These are phyloP conservation scores for Cercospora canescens DNA, from an alignment of 2,329 filamentous ascomycete genomes.

Conservation along the genomic window DNA sequence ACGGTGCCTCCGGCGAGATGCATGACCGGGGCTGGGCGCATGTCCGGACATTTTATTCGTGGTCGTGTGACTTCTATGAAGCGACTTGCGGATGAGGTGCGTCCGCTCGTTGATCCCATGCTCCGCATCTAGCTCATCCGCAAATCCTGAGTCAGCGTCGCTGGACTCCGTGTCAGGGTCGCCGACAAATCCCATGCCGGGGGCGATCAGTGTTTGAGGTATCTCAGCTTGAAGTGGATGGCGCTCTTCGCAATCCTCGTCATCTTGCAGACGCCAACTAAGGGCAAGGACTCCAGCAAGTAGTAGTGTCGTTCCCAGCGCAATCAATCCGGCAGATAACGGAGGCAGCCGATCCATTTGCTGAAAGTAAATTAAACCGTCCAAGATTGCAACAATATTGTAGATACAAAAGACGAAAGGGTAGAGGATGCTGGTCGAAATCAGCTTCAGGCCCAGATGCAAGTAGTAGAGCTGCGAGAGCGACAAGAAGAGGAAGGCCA, in stretches of 20 bases:
- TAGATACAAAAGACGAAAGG: slow-evolving; percentile 98
- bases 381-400: slow-evolving; percentile 97
- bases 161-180: slow-evolving; percentile 33
- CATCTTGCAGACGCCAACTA: slow-evolving; percentile 88
- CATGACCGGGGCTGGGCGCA: slow-evolving; percentile 15
- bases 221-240: slow-evolving; percentile 37
- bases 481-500: slow-evolving; percentile 77
- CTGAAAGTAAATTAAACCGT: slow-evolving; percentile 94
- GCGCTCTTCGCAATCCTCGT: slow-evolving; percentile 57
- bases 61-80: slow-evolving; percentile 17
- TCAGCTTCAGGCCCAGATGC: slow-evolving; percentile 88
- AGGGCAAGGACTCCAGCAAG: slow-evolving; percentile 85
- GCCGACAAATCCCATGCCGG: slow-evolving; percentile 66
- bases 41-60: slow-evolving; percentile 16
- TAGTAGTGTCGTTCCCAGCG: slow-evolving; percentile 81
- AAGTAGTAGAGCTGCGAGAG: slow-evolving; percentile 93
- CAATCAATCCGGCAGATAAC: slow-evolving; percentile 76
- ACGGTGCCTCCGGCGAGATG: slow-evolving; percentile 29
- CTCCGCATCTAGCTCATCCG: slow-evolving; percentile 24
- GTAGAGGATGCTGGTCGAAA: slow-evolving; percentile 93
- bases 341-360: slow-evolving; percentile 78
- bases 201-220: slow-evolving; percentile 69
- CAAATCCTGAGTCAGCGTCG: slow-evolving; percentile 25
- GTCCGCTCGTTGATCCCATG: slow-evolving; percentile 25
- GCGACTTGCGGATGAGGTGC: slow-evolving; percentile 22